Evolutionary conservation across 2,329 filamentous ascomycete species (phyloP), one percentile per base, ranked within the genome.

Genomic region (Macrophomina tecta): DNA sequence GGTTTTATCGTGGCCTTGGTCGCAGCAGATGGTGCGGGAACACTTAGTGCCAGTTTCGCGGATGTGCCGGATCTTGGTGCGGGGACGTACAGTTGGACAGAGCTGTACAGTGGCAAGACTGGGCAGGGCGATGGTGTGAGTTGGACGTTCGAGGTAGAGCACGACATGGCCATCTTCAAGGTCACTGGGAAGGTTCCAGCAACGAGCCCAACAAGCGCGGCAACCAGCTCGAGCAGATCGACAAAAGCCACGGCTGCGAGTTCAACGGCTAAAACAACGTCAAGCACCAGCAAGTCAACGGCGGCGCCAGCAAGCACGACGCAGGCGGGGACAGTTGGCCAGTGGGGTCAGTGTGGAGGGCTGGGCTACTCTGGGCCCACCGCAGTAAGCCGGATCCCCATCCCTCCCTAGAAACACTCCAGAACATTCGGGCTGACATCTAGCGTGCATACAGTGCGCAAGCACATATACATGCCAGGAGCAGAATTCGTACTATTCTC

Each of bases 91-190:
- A 66, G 40, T 51, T 72, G 69, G 69, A 70, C 66, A 34, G 69
- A 72, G 36, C 48, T 68, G 52, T 70, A 67, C 42, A 69, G 58
- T 34, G 70, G 70, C 12, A 63, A 60, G 18, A 69, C 67, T 34
- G 69, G 69, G 1, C 49, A 38, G 9, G 69, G 68, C 36, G 68
- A 68, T 32, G 64, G 58, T 62, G 62, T 70, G 18, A 67, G 67
- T 23, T 64, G 58, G 14, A 58, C 52, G 28, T 58, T 70, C 2
- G 58, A 49, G 45, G 66, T 23, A 6, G 58, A 64, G 40, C 69
- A 71, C 48, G 69, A 70, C 60, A 70, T 70, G 68, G 64, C 62
- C 16, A 66, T 70, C 30, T 68, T 68, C 34, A 70, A 70, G 56
- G 63, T 70, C 34, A 52, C 42, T 12, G 42, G 58, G n/a, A 62